Percentiles rank a stretch among this genome's conserved stretches.
These are phyloP conservation scores for Phialemoniopsis sp. DNA, from an alignment of 2,329 filamentous ascomycete genomes.

Conservation along the genomic window DNA sequence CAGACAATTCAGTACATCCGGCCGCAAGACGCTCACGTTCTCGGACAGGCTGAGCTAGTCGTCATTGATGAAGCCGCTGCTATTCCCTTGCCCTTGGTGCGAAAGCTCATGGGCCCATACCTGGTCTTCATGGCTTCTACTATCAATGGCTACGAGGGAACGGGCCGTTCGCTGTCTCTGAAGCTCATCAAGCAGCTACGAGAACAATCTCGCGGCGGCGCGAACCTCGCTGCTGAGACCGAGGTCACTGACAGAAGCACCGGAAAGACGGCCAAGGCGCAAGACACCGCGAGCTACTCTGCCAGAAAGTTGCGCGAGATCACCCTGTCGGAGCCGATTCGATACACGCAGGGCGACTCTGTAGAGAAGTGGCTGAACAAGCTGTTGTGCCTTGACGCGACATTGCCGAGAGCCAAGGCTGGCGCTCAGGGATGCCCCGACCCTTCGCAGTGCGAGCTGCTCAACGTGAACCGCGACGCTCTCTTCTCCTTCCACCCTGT, in stretches of 20 bases:
- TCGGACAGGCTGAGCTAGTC: slow-evolving; percentile 90
- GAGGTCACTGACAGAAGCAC: slow-evolving; percentile 74
- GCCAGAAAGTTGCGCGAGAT: slow-evolving; percentile 85
- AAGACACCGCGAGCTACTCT: slow-evolving; percentile 53
- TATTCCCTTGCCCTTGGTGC: slow-evolving; percentile 87
- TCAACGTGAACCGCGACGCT: slow-evolving; percentile 94
- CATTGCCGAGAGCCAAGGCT: slow-evolving; percentile 72
- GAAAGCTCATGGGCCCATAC: slow-evolving; percentile 94
- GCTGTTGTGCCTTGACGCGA: slow-evolving; percentile 89
- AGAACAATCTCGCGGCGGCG: slow-evolving; percentile 74
- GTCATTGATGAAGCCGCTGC: slow-evolving; percentile 98
- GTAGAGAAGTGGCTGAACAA: slow-evolving; percentile 98
- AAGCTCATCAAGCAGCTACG: slow-evolving; percentile 97
- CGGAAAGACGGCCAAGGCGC: slow-evolving; percentile 65
- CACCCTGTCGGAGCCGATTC: slow-evolving; percentile 87
- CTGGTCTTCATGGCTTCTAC: slow-evolving; percentile 99
- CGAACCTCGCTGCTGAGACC: slow-evolving; percentile 34
- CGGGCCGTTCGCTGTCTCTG: slow-evolving; percentile 86
- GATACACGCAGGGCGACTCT: slow-evolving; percentile 84
- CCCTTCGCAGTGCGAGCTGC: slow-evolving; percentile 83
- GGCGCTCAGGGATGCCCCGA: slow-evolving; percentile 79
- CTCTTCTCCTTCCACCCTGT: slow-evolving; percentile 97
- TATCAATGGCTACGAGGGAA: slow-evolving; percentile 98
- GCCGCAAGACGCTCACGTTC: slow-evolving; percentile 89
- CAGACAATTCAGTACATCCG: slow-evolving; percentile 99